These are phyloP conservation scores for Tuber calosporum DNA, from an alignment of 495 filamentous ascomycete species.

Conservation along the genomic window DNA sequence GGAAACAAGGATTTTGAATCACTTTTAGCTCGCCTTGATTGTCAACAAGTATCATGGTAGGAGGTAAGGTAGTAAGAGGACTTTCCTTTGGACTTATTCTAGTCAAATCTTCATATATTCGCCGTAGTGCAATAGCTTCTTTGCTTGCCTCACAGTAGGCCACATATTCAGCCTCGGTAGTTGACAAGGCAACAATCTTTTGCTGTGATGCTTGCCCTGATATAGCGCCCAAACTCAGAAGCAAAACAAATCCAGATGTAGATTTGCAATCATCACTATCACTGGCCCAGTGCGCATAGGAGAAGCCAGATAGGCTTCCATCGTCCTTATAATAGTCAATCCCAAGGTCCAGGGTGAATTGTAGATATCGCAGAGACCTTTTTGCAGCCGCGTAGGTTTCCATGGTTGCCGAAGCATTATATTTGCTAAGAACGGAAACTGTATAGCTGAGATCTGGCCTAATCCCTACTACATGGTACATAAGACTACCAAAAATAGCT, in stretches of 20 bases:
- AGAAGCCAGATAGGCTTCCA: not conserved
- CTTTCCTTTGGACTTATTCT: not conserved
- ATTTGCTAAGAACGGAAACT: not conserved
- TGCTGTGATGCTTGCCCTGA: not conserved
- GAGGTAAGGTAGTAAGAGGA: not conserved
- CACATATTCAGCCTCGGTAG: not conserved
- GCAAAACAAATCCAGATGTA: not conserved
- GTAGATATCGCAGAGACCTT: not conserved
- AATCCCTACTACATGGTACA: not conserved
- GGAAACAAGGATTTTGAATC: not conserved
- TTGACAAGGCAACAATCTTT: not conserved
- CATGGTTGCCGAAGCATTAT: not conserved
- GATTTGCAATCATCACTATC: not conserved
- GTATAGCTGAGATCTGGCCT: not conserved
- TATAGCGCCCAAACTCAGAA: not conserved
- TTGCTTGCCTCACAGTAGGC: not conserved
- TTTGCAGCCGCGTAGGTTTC: not conserved
- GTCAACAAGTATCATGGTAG: not conserved
- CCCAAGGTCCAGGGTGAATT: not conserved
- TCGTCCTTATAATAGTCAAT: not conserved
- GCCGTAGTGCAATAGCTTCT: not conserved
- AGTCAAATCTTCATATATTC: not conserved
- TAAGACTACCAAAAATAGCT: not conserved
- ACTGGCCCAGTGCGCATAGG: not conserved
- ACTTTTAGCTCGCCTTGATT: conserved; percentile 6